Base-by-base conservation (phyloP, 306 rosid genomes). In the Sechiopsis laciniata region DNA sequence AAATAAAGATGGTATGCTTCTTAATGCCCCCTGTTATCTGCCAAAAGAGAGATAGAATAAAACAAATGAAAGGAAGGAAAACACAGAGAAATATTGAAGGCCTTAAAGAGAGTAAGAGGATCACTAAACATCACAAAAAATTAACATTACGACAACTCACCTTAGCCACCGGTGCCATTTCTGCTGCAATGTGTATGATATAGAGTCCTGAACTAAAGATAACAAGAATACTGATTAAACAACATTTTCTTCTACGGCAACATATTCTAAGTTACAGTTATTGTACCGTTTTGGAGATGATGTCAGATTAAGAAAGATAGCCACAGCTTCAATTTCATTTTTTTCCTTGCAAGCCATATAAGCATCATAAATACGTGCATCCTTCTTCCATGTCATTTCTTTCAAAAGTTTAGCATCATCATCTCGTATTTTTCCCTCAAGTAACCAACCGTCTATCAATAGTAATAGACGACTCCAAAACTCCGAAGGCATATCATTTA, bases 91-190 rank as follows among this genome's bases (percentile, higher is more conserved):
- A 24, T 21, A 59, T 11, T 54, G 66, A 60, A 60, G 26, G 42
- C 66, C 66, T 60, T 24, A 19, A 20, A 24, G 42, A 24, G 66
- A 26, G 65, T 12, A 22, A 3, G 10, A 26, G 11, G 17, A 60
- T 26, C 50, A 4, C 29, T 14, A 63, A 63, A 29, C 17, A 63
- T 37, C 2, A 16, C 20, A 62, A 37, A 64, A 17, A 37, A 64
- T 19, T 8, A 54, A 32, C 20, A n/a, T 63, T 65, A 9, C 78
- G 72, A 46, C 60, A 78, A 68, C 80, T 85, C 72, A 83, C 99
- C 97, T 91, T 94, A 79, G 99, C 99, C 42, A 94, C 95, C 26
- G 99, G 99, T 77, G 99, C 99, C 96, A 94, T 86, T 96, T 94
- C 99, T 74, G 95, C 99, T 53, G 99, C 99, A 78, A 94, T 83